Conservation (phyloP, 164 flowering plant genomes). For the Brasenia schreberi region DNA sequence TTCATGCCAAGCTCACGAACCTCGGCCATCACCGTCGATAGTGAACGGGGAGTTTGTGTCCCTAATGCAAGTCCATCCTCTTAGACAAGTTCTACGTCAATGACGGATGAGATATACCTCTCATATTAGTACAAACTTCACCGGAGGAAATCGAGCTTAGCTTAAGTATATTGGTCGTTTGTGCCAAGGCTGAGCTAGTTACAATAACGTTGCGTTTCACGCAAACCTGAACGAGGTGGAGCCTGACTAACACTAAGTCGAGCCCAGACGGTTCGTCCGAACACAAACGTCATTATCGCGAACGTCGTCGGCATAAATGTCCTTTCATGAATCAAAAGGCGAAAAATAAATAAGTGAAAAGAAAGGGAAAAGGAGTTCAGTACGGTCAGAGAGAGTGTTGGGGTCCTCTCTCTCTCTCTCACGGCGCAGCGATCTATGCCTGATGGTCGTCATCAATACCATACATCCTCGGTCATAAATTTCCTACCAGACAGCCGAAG, state of each 20-base stretch:
- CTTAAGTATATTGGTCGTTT: no score
- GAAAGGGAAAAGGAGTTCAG: background rate
- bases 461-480: background rate
- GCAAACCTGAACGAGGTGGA: background rate
- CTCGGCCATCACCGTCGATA: no score
- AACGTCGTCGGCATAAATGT: background rate
- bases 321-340: background rate
- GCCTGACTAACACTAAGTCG: background rate
- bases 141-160: no score
- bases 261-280: background rate
- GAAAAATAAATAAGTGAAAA: background rate
- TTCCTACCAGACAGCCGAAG: background rate
- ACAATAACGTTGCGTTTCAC: no score
- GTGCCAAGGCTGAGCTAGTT: no score
- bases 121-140: no score
- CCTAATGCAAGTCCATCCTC: no score
- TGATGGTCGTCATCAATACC: background rate
- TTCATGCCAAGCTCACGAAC: no score
- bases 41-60: no score
- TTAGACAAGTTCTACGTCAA: no score
- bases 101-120: no score
- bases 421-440: background rate
- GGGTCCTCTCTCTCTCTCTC: background rate
- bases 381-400: background rate
- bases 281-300: background rate